Percentiles rank a stretch among this genome's conserved stretches.
phyloP scores from a whole-genome alignment of 305 asterid genomes.

The Solanum aculeatissimum region DNA sequence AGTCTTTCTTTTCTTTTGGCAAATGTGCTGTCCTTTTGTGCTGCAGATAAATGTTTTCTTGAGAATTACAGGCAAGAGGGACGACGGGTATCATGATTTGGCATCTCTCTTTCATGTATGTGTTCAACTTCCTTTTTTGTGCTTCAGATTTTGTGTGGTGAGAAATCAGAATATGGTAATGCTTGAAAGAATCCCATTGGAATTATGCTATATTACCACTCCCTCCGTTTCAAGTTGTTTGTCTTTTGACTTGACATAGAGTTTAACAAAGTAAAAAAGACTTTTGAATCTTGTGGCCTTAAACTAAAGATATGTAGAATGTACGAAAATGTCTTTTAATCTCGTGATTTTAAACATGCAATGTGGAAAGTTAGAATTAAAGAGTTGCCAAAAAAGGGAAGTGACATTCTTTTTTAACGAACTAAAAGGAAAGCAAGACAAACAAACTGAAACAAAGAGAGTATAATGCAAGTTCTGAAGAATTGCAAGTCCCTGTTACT shows the following conservation, averaged over 20 bases:
- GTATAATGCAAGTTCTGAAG: neutral
- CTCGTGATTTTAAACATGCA: neutral
- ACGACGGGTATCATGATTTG: constrained; percentile 87
- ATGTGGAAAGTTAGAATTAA: neutral
- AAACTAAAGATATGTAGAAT: neutral
- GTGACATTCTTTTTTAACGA: neutral
- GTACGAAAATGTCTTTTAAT: too few relatives aligned
- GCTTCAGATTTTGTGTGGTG: neutral
- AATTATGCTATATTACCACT: neutral
- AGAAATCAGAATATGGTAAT: neutral
- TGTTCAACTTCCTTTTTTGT: neutral
- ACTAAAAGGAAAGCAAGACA: neutral
- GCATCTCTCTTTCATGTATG: constrained; percentile 87
- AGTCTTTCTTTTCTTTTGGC: neutral
- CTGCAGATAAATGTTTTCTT: constrained; percentile 76
- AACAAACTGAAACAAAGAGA: neutral
- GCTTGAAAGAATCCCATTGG: neutral
- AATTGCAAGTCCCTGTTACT: neutral
- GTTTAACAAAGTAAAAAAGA: neutral
- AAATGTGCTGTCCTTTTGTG: constrained; percentile 1
- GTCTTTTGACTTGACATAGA: neutral
- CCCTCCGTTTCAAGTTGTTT: neutral
- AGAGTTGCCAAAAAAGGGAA: neutral
- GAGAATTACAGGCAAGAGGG: constrained; percentile 79
- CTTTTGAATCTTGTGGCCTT: neutral